Percentiles rank a stretch among this genome's conserved stretches.
Evolutionary conservation across 2,329 filamentous ascomycete genomes (phyloP).

Genomic region (Salinomyces thailandicus): DNA sequence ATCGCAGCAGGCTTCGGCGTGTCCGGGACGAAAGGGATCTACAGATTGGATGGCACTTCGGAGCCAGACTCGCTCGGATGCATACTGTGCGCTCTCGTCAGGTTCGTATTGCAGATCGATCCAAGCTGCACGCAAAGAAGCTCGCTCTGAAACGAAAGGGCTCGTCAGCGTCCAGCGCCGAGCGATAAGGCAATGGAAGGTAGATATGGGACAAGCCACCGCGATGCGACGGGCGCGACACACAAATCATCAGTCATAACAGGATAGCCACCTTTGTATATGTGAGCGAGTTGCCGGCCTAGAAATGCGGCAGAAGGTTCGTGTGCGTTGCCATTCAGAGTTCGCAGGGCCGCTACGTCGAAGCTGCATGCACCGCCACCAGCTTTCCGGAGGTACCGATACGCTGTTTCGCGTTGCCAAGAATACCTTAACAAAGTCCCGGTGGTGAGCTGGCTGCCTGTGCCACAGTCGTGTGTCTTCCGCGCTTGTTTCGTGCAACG

Average conservation of each 20-base stretch:
- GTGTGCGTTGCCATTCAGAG: conserved; percentile 2
- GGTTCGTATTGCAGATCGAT: conserved; percentile 7
- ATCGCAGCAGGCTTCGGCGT: not conserved
- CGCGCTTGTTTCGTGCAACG: conserved; percentile 1
- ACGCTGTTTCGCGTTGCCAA: conserved; percentile 1
- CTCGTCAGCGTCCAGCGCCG: conserved; percentile 18
- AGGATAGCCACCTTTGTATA: conserved; percentile 4
- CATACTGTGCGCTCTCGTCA: conserved; percentile 5
- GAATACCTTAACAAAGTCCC: too few relatives aligned
- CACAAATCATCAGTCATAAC: not conserved
- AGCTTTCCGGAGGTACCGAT: conserved; percentile 5
- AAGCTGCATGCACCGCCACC: conserved; percentile 8
- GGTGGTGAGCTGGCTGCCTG: not conserved
- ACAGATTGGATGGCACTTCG: not conserved
- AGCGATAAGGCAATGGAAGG: not conserved
- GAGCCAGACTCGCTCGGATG: conserved; percentile 7
- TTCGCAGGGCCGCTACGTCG: conserved; percentile 4
- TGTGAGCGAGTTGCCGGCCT: conserved; percentile 1
- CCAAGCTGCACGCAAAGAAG: conserved; percentile 1
- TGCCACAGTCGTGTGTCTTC: not conserved
- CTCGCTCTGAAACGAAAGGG: conserved; percentile 4
- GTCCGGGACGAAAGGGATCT: too few relatives aligned
- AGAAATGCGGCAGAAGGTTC: conserved; percentile 4
- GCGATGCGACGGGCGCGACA: not conserved
- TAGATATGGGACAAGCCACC: not conserved